Conservation (phyloP, 768 basidiomycete genomes). For the Lactarius tabidus region DNA sequence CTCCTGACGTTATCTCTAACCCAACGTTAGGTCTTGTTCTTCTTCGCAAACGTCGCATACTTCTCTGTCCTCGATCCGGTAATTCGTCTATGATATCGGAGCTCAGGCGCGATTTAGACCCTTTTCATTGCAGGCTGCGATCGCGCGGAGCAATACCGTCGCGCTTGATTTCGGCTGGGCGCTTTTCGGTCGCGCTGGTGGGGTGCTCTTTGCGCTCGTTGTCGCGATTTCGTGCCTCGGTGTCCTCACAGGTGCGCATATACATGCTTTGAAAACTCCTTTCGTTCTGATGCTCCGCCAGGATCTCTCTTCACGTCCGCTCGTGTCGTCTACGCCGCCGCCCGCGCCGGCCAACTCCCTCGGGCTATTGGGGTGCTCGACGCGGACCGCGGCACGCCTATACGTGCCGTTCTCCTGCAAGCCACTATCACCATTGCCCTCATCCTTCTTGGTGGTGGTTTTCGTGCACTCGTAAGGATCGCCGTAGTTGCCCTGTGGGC, state of each 20-base stretch:
- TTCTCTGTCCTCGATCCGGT: constrained; percentile 15
- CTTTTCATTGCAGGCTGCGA: neutral
- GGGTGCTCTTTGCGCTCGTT: constrained; percentile 8
- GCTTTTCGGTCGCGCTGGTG: constrained; percentile 13
- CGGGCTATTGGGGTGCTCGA: constrained; percentile 4
- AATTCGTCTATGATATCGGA: neutral
- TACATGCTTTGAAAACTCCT: neutral
- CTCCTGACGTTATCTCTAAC: neutral
- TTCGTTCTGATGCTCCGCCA: neutral
- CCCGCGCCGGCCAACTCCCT: constrained; percentile 6
- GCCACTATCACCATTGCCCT: constrained; percentile 1
- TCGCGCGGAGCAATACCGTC: constrained; percentile 11
- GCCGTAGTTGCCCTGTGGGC: constrained; percentile 11
- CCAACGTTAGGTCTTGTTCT: constrained; percentile 3
- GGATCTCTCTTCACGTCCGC: constrained; percentile 11
- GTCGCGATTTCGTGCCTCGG: constrained; percentile 9
- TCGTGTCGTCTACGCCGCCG: constrained; percentile 11
- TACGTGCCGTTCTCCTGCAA: constrained; percentile 6
- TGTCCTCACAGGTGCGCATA: constrained; percentile 4
- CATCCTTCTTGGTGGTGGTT: constrained; percentile 8
- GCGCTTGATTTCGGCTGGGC: constrained; percentile 16
- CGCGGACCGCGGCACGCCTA: neutral
- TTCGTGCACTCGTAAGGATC: constrained; percentile 9
- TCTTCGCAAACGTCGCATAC: constrained; percentile 11
- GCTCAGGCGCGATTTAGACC: neutral